These are phyloP conservation scores for Cordyceps cateniannulata DNA, from an alignment of 2,329 filamentous ascomycete genomes.

Conservation along the genomic window DNA sequence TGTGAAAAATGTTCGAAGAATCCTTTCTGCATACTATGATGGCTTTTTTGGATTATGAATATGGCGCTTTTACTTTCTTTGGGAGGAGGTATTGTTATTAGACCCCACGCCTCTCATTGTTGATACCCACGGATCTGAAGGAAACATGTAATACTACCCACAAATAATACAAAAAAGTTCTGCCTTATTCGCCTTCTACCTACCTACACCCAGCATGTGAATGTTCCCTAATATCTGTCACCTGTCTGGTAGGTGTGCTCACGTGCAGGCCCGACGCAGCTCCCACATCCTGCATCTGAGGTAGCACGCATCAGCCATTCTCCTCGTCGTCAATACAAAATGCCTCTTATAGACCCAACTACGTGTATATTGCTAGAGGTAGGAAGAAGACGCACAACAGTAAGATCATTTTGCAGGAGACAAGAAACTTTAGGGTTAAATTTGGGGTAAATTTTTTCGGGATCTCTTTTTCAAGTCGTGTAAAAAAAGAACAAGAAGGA, in stretches of 20 bases:
- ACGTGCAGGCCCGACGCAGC: background rate
- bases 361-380: background rate
- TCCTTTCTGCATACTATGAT: background rate
- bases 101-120: background rate
- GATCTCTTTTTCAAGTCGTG: slow-evolving; percentile 5
- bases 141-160: background rate
- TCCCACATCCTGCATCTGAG: background rate
- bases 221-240: background rate
- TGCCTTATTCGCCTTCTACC: background rate
- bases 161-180: background rate
- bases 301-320: background rate
- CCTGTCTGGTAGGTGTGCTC: background rate
- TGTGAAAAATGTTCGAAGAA: background rate
- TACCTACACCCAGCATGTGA: background rate
- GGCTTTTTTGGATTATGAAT: background rate
- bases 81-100: background rate
- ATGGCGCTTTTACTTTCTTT: background rate
- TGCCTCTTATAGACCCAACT: background rate
- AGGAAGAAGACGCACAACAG: background rate
- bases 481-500: slow-evolving; percentile 13
- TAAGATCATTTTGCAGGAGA: background rate
- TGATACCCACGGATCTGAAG: slow-evolving; percentile 6
- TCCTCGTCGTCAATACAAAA: background rate
- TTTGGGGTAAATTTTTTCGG: background rate
- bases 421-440: slow-evolving; percentile 1